Percentiles rank a stretch among this genome's conserved stretches.
Conservation (phyloP, 108 stramenopile genomes). For the Schizochytrium sp. region DNA sequence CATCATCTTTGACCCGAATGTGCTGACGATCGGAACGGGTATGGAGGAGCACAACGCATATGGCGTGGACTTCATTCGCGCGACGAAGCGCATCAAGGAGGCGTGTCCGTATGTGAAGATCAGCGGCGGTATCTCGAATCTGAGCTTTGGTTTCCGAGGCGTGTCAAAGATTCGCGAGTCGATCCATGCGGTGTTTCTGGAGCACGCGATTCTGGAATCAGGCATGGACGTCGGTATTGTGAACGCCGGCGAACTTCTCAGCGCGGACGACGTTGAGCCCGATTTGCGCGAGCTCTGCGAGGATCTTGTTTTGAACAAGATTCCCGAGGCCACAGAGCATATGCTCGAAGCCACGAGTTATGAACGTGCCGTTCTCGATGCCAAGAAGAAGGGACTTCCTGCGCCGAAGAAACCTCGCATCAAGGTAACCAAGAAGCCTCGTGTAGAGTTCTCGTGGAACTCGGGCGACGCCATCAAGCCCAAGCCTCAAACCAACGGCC, state of each 20-base stretch:
- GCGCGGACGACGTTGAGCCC: constrained; percentile 70
- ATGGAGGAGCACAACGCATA: constrained; percentile 95
- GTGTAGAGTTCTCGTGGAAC: not conserved
- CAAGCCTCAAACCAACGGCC: not conserved
- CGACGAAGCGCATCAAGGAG: constrained; percentile 85
- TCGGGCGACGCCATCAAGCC: not conserved
- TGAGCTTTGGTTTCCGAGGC: constrained; percentile 93
- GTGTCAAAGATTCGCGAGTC: constrained; percentile 84
- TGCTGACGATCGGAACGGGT: constrained; percentile 94
- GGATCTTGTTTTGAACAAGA: constrained; percentile 52
- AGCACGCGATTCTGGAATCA: constrained; percentile 70
- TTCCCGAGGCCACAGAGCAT: constrained; percentile 74
- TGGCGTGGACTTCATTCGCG: constrained; percentile 95
- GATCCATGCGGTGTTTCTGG: constrained; percentile 94
- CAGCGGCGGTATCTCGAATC: constrained; percentile 94
- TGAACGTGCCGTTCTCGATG: constrained; percentile 74
- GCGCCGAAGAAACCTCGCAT: not conserved
- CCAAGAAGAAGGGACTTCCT: constrained; percentile 44
- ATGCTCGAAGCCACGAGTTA: constrained; percentile 76
- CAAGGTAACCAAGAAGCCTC: not conserved
- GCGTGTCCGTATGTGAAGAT: constrained; percentile 88
- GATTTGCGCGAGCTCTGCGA: constrained; percentile 71
- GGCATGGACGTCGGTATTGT: constrained; percentile 99
- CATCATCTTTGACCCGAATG: constrained; percentile 97
- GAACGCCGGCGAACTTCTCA: constrained; percentile 88